Percentiles rank a stretch among this genome's conserved stretches.
These are phyloP conservation scores for Arthrobotrys sphaeroides DNA, from an alignment of 2,329 filamentous ascomycete species.

Conservation along the genomic window DNA sequence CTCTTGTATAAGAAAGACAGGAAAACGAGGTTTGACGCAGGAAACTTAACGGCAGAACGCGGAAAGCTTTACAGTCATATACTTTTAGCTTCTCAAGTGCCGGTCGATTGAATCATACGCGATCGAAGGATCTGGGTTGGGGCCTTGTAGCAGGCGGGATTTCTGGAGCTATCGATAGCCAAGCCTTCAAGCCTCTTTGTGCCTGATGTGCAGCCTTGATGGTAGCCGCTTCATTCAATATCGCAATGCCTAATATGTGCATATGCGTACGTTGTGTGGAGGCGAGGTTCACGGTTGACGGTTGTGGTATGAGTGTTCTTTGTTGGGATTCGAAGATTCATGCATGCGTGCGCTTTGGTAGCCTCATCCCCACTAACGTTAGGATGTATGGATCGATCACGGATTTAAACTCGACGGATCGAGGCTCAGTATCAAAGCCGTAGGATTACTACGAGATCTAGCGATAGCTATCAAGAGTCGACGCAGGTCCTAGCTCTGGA, in stretches of 20 bases:
- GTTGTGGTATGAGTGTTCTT: constrained; percentile 29
- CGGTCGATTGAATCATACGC: constrained; percentile 9
- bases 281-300: too few relatives aligned
- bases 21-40: not conserved
- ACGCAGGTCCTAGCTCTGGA: not conserved
- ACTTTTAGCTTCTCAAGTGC: not conserved
- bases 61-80: constrained; percentile 1
- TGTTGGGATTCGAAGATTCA: not conserved
- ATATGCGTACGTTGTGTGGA: constrained; percentile 2
- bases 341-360: constrained; percentile 32
- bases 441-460: not conserved
- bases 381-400: constrained; percentile 10
- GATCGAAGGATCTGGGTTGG: constrained; percentile 27
- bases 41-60: not conserved
- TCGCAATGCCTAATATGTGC: too few relatives aligned
- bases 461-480: not conserved
- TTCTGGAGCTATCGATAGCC: constrained; percentile 15
- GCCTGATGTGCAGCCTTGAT: constrained; percentile 37
- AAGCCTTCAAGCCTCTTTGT: constrained; percentile 11
- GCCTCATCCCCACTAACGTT: not conserved
- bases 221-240: not conserved
- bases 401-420: not conserved
- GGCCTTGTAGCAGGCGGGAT: constrained; percentile 20
- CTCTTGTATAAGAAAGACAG: not conserved
- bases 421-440: not conserved